Percentiles rank a stretch among this genome's conserved stretches.
Conservation (phyloP, 2,329 filamentous ascomycete species). For the Bipolaris bicolor region DNA sequence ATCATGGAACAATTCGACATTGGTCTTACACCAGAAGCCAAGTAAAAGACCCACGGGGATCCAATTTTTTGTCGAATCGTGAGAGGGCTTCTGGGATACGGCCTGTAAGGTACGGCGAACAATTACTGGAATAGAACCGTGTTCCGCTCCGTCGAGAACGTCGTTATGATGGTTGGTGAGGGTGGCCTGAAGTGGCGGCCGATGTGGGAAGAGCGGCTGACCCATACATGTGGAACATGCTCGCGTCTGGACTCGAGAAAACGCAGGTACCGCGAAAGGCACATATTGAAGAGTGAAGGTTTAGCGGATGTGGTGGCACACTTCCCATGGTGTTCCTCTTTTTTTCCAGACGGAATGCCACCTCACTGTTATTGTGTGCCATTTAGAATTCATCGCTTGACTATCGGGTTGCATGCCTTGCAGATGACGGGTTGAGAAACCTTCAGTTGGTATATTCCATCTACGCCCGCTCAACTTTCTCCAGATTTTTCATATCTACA, state of each 20-base stretch:
- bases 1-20: constrained; percentile 5
- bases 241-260: constrained; percentile 1
- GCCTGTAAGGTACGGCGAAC: constrained; percentile 10
- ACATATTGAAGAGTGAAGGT: constrained; percentile 1
- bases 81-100: constrained; percentile 7
- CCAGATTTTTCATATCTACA: constrained; percentile 1
- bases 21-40: constrained; percentile 5
- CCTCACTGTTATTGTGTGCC: not conserved
- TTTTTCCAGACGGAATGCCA: not conserved
- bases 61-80: constrained; percentile 11
- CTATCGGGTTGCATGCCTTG: not conserved
- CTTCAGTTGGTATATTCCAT: not conserved
- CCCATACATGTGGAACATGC: not conserved
- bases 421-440: not conserved
- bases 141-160: constrained; percentile 8
- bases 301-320: not conserved
- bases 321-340: not conserved
- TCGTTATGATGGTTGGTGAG: not conserved
- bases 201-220: constrained; percentile 12
- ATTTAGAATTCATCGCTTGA: not conserved
- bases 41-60: constrained; percentile 6
- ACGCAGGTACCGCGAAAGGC: not conserved
- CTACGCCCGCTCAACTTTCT: not conserved
- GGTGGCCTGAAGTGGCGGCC: constrained; percentile 10
- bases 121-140: constrained; percentile 2